These are phyloP conservation scores for Schizochytrium sp. DNA, from an alignment of 108 stramenopile species.

Conservation along the genomic window DNA sequence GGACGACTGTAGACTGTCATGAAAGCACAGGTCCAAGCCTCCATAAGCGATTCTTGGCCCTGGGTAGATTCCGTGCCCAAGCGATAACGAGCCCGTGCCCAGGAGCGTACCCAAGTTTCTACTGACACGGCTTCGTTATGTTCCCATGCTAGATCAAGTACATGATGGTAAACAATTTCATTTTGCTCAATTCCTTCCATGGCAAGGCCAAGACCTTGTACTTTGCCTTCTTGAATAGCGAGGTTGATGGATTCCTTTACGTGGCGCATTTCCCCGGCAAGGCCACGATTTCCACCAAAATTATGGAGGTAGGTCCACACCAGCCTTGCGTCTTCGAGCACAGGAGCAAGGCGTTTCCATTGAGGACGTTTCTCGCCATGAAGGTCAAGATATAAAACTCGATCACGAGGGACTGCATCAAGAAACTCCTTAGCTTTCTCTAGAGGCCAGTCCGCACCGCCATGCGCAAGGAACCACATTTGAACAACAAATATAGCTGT, in stretches of 20 bases:
- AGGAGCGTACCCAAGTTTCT: not conserved
- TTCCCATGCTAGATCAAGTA: slow-evolving; percentile 39
- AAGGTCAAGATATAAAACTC: slow-evolving; percentile 28
- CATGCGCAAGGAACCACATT: slow-evolving; percentile 54
- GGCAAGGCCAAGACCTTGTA: slow-evolving; percentile 46
- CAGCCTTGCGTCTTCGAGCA: slow-evolving; percentile 3
- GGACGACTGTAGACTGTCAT: slow-evolving; percentile 4
- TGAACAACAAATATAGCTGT: slow-evolving; percentile 31
- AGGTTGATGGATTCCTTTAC: not conserved
- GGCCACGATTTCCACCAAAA: not conserved
- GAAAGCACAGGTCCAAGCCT: slow-evolving; percentile 12
- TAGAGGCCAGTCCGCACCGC: not conserved
- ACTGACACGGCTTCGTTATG: not conserved
- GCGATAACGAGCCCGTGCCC: slow-evolving; percentile 16
- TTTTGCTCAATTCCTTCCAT: slow-evolving; percentile 62
- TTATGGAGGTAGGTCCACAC: slow-evolving; percentile 52
- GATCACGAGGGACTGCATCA: slow-evolving; percentile 22
- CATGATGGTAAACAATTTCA: slow-evolving; percentile 38
- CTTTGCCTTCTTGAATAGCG: not conserved
- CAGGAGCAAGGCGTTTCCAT: not conserved
- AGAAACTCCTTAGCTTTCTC: not conserved
- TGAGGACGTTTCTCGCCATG: slow-evolving; percentile 28
- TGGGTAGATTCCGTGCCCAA: not conserved
- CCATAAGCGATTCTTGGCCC: not conserved
- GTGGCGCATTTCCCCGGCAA: slow-evolving; percentile 21